Percentiles rank a stretch among this genome's conserved stretches.
These are phyloP conservation scores for Xylaria sp. DNA, from an alignment of 495 filamentous ascomycete species.

Conservation along the genomic window DNA sequence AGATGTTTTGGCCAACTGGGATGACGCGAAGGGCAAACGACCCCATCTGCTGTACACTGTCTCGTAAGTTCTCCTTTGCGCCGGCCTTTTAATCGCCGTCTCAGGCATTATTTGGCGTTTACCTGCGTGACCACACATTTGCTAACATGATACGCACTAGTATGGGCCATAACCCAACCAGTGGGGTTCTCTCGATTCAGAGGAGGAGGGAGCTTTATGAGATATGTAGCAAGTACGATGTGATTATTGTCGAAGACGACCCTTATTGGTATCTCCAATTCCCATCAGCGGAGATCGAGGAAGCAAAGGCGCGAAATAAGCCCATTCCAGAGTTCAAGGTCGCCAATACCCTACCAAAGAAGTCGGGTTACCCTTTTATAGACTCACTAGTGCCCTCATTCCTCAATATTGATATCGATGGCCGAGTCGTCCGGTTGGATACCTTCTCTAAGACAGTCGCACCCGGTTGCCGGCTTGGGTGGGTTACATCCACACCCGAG, in stretches of 20 bases:
- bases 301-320: conserved; percentile 54
- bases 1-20: conserved; percentile 84
- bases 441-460: conserved; percentile 87
- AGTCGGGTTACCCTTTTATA: conserved; percentile 77
- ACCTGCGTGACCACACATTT: background rate
- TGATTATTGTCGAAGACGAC: conserved; percentile 93
- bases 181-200: conserved; percentile 70
- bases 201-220: conserved; percentile 80
- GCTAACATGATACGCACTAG: conserved; percentile 47
- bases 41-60: conserved; percentile 92
- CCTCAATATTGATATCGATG: conserved; percentile 75
- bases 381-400: conserved; percentile 84
- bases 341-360: conserved; percentile 48
- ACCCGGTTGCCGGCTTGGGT: conserved; percentile 81
- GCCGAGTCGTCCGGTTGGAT: conserved; percentile 84
- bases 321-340: conserved; percentile 33
- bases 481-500: conserved; percentile 80
- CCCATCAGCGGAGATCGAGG: conserved; percentile 64
- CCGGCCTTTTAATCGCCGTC: background rate
- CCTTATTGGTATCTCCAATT: conserved; percentile 97
- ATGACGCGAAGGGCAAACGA: conserved; percentile 69
- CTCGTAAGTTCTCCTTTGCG: conserved; percentile 63
- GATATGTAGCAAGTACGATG: conserved; percentile 82
- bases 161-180: conserved; percentile 91
- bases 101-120: background rate